Evolutionary conservation across 345 rosid genomes (phyloP).

Genomic region (Anastatica hierochuntica): DNA sequence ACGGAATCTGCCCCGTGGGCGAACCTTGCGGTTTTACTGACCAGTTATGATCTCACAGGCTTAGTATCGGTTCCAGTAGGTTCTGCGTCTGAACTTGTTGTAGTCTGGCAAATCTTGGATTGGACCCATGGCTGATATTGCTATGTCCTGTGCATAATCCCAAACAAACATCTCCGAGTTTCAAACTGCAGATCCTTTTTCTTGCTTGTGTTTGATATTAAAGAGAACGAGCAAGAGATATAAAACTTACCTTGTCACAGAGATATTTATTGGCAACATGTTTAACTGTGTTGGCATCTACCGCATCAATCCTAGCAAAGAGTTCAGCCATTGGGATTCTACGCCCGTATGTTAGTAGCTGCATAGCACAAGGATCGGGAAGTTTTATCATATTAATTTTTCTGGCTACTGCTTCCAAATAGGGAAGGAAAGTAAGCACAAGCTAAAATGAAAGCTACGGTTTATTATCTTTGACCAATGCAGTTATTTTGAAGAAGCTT

Average conservation of each 20-base stretch:
- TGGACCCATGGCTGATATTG: constrained; percentile 93
- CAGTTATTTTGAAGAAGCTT: background rate
- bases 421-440: background rate
- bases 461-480: too few relatives aligned
- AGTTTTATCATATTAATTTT: background rate
- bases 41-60: constrained; percentile 1
- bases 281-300: constrained; percentile 72
- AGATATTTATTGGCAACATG: constrained; percentile 87
- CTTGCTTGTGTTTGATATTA: background rate
- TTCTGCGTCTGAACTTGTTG: constrained; percentile 98
- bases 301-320: constrained; percentile 90
- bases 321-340: constrained; percentile 85
- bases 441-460: background rate
- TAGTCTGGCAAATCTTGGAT: constrained; percentile 82
- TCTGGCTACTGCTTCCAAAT: background rate
- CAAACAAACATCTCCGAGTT: background rate
- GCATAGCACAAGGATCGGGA: constrained; percentile 16
- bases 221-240: background rate
- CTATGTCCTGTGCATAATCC: constrained; percentile 57
- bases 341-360: constrained; percentile 92
- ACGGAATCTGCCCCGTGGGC: constrained; percentile 12
- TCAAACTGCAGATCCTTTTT: background rate
- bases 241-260: constrained; percentile 62
- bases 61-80: constrained; percentile 93
- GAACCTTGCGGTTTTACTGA: too few relatives aligned